Conservation (phyloP, 2,329 filamentous ascomycete species). For the Cercospora zeae-maydis region DNA sequence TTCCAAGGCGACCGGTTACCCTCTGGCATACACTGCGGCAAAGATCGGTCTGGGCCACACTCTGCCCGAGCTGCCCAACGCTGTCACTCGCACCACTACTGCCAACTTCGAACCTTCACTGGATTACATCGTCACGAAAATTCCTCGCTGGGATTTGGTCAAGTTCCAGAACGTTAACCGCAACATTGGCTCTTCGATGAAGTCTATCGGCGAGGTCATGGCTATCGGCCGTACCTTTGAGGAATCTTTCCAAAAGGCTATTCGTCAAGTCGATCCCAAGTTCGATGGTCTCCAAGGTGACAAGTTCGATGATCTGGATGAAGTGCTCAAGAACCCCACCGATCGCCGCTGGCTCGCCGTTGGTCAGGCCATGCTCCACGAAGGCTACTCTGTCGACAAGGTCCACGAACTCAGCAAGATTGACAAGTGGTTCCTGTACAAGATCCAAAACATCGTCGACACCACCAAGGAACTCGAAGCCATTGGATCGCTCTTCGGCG, state of each 20-base stretch:
- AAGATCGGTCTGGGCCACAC: slow-evolving; percentile 97
- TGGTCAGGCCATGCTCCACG: slow-evolving; percentile 95
- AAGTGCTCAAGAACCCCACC: slow-evolving; percentile 84
- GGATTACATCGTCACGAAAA: slow-evolving; percentile 98
- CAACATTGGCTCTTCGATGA: slow-evolving; percentile 97
- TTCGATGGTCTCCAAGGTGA: slow-evolving; percentile 94
- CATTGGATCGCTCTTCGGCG: slow-evolving; percentile 72
- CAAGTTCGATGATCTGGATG: slow-evolving; percentile 89
- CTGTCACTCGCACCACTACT: slow-evolving; percentile 96
- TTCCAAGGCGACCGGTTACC: slow-evolving; percentile 97
- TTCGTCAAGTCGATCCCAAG: slow-evolving; percentile 89
- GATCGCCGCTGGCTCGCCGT: slow-evolving; percentile 97
- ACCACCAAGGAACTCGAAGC: slow-evolving; percentile 81
- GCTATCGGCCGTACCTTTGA: slow-evolving; percentile 97
- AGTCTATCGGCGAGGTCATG: slow-evolving; percentile 99
- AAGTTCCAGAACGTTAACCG: slow-evolving; percentile 99
- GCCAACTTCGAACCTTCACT: slow-evolving; percentile 97
- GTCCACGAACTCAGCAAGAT: slow-evolving; percentile 96
- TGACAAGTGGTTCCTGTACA: slow-evolving; percentile 99
- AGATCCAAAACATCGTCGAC: slow-evolving; percentile 95
- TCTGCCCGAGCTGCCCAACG: slow-evolving; percentile 91
- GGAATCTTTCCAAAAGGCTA: slow-evolving; percentile 98
- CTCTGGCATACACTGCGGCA: slow-evolving; percentile 92
- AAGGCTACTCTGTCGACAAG: slow-evolving; percentile 88
- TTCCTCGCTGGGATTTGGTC: slow-evolving; percentile 94